Conservation (phyloP, 305 asterid genomes). For the Solanum aculeatissimum region DNA sequence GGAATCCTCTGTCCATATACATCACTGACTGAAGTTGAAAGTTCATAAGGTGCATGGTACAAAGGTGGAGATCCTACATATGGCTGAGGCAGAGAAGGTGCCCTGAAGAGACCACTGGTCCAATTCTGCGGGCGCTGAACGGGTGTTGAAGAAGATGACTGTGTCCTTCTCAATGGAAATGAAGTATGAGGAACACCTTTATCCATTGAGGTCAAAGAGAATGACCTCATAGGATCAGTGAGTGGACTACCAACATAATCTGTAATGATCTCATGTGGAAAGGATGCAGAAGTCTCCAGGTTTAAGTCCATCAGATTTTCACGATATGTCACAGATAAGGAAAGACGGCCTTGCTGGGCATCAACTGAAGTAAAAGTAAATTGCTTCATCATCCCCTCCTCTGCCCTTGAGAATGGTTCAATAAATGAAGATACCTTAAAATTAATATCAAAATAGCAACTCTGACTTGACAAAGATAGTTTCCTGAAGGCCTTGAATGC, state of each 20-base stretch:
- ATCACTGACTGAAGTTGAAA: constrained; percentile 51
- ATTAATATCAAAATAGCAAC: constrained; percentile 63
- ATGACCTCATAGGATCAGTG: constrained; percentile 71
- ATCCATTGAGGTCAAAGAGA: constrained; percentile 38
- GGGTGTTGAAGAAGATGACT: constrained; percentile 33
- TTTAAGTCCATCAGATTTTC: constrained; percentile 62
- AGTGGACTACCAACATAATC: constrained; percentile 98
- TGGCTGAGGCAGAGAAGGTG: constrained; percentile 33
- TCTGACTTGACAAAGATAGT: constrained; percentile 42
- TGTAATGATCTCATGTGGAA: constrained; percentile 75
- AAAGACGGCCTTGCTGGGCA: constrained; percentile 73
- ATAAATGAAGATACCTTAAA: constrained; percentile 70
- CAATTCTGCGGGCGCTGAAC: constrained; percentile 83
- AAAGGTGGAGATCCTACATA: constrained; percentile 66
- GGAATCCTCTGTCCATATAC: constrained; percentile 27
- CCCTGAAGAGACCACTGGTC: constrained; percentile 79
- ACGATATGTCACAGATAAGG: constrained; percentile 72
- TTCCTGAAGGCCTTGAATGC: constrained; percentile 82
- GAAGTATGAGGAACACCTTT: constrained; percentile 36
- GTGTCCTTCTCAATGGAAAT: constrained; percentile 41
- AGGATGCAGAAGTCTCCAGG: constrained; percentile 51
- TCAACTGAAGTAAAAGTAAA: constrained; percentile 70
- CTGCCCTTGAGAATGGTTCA: constrained; percentile 66
- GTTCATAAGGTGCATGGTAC: constrained; percentile 52
- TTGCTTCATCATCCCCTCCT: constrained; percentile 57